Evolutionary conservation across 805 yeast species (phyloP).

Genomic region (Wickerhamiella galacta): DNA sequence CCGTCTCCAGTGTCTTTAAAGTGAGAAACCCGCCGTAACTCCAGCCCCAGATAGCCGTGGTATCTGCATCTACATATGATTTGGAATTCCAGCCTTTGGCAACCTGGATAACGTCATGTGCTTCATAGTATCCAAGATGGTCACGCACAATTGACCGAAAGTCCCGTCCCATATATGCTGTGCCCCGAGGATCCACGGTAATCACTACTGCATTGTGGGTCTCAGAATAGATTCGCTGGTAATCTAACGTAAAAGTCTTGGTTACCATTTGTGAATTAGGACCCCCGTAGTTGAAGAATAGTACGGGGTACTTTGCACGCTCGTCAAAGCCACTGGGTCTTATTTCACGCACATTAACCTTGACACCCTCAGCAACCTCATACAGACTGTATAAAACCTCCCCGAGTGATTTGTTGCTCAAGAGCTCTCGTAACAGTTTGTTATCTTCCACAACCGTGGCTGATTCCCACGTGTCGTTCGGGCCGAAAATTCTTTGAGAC

Average conservation of each 20-base stretch:
- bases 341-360: constrained; percentile 53
- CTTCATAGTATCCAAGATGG: constrained; percentile 65
- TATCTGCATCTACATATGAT: constrained; percentile 45
- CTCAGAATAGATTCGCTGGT: constrained; percentile 63
- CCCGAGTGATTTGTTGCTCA: constrained; percentile 23
- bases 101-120: constrained; percentile 71
- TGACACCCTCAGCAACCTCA: constrained; percentile 23
- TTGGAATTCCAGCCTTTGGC: constrained; percentile 54
- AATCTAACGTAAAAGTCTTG: constrained; percentile 41
- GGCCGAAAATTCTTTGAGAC: constrained; percentile 49
- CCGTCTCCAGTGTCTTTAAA: constrained; percentile 71
- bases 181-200: constrained; percentile 93
- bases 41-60: constrained; percentile 95
- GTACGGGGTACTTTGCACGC: constrained; percentile 53
- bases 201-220: constrained; percentile 72
- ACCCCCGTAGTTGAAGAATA: constrained; percentile 88
- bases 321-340: constrained; percentile 56
- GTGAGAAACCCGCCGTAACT: constrained; percentile 93
- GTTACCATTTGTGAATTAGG: constrained; percentile 81
- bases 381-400: constrained; percentile 32
- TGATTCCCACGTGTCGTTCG: constrained; percentile 21
- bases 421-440: constrained; percentile 12
- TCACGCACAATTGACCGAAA: constrained; percentile 73
- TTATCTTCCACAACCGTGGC: constrained; percentile 18
- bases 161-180: constrained; percentile 70